Base-by-base conservation (phyloP, 1,139 yeast genomes). In the Candida pseudoviswanathii region DNA sequence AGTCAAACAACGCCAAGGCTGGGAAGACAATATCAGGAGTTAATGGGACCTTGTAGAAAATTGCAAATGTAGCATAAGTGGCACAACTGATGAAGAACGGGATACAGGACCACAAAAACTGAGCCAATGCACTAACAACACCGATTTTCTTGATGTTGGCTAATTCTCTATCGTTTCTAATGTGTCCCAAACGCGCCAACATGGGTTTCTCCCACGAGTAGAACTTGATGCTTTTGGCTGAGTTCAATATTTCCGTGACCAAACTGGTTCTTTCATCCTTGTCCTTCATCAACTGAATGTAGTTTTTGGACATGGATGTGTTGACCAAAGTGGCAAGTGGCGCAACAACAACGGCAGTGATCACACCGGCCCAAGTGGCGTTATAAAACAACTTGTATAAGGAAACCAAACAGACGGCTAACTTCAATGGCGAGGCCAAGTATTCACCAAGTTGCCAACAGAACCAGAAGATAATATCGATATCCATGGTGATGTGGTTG, bases 351-450 rank as follows among this genome's bases (percentile, higher is more conserved):
- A 63, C 46, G 0, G 77, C 73, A 6, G 70, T 63, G 3, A 57
- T 57, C 38, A 71, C 58, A 11, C 78, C 79, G 2, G 73, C 68
- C 58, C 71, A 59, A 34, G 74, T 67, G 24, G 76, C 67, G 43
- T 56, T 57, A 0, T 75, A 75, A 41, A 74, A 54, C 43, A 71
- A 59, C 22, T 61, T 59, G 51, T 63, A 63, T 31, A 71, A 60
- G 2, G 73, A 64, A 11, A 56, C 25, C 46, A 71, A 58, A 43
- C 71, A 63, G 42, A 70, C 50, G 1, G 59, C 51, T 30, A 73
- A 59, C 46, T 69, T 58, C 32, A 73, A 47, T 2, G 77, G 77
- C 37, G 97, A 97, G 0, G 97, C 90, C 10, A 55, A 26, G 31
- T 49, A 54, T n/a, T 52, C 53, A n/a, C 56, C 57, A 26, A 55